A percentile compares a stretch with the other conserved stretches of the same genome.
Conservation (phyloP, 768 basidiomycete species). For the Paxillus ammoniavirescens region DNA sequence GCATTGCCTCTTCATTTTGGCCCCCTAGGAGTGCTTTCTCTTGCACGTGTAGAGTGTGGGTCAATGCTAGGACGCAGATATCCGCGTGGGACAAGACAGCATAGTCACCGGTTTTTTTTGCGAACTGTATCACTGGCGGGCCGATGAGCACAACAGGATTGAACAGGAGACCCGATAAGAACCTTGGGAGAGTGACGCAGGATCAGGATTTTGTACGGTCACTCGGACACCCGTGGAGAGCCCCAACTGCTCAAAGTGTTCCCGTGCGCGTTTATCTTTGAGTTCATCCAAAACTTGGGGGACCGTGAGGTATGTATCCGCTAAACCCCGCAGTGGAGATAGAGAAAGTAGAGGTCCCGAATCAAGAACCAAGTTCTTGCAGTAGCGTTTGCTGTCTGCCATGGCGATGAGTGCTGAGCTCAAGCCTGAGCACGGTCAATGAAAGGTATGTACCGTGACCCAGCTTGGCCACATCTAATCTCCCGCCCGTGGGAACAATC, state of each 20-base stretch:
- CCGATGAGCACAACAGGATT: constrained; percentile 13
- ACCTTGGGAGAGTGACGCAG: constrained; percentile 67
- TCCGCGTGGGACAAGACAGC: constrained; percentile 89
- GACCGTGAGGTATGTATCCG: constrained; percentile 81
- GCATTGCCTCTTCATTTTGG: constrained; percentile 29
- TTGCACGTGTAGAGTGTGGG: constrained; percentile 69
- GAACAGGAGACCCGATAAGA: constrained; percentile 16
- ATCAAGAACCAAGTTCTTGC: constrained; percentile 86
- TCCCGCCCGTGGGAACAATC: constrained; percentile 1
- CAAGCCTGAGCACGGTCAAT: background rate
- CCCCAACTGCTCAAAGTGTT: constrained; percentile 80
- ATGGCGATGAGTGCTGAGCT: constrained; percentile 16
- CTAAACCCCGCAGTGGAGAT: constrained; percentile 85
- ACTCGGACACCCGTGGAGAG: constrained; percentile 75
- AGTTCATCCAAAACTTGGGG: constrained; percentile 90
- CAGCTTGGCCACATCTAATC: background rate
- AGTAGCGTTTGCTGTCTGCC: constrained; percentile 40
- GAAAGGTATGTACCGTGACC: background rate
- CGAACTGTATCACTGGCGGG: constrained; percentile 75
- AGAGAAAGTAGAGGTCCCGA: constrained; percentile 90
- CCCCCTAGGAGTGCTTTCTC: constrained; percentile 32
- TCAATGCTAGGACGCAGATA: constrained; percentile 86
- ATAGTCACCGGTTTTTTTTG: constrained; percentile 97
- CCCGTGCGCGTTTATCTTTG: constrained; percentile 82
- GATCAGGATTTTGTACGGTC: constrained; percentile 66